Conservation (phyloP, 139 green algal genomes). For the Bryopsis sp. region DNA sequence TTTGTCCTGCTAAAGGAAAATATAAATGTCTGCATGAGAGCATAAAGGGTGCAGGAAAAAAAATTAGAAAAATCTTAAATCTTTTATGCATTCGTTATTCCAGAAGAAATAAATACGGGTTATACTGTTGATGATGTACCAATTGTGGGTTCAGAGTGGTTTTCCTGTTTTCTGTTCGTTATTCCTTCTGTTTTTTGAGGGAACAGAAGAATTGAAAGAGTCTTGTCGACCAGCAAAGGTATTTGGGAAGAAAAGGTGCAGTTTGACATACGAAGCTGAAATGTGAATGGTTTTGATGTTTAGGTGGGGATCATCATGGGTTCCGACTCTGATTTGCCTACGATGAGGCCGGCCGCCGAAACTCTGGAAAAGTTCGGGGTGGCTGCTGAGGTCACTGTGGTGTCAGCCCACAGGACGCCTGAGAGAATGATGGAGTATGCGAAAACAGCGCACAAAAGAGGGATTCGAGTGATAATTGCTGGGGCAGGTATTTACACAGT, state of each 20-base stretch:
- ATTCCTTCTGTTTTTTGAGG: no score
- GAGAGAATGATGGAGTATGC: constrained; percentile 92
- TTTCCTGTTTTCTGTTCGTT: no score
- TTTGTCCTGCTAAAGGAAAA: no score
- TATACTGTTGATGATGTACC: neutral
- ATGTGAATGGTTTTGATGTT: neutral
- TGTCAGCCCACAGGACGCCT: constrained; percentile 92
- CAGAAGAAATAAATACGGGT: neutral
- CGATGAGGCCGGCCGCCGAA: constrained; percentile 79
- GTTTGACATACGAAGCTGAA: no score
- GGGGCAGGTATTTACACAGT: constrained; percentile 56
- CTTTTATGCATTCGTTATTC: no score
- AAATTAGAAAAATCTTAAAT: no score
- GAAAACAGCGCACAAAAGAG: constrained; percentile 50
- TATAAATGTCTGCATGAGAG: no score
- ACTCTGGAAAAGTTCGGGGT: constrained; percentile 72
- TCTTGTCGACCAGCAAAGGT: no score
- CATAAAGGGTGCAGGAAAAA: no score
- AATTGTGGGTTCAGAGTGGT: neutral
- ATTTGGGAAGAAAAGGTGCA: no score
- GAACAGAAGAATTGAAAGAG: no score
- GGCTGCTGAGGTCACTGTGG: constrained; percentile 69
- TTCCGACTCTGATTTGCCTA: constrained; percentile 86
- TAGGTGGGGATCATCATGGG: constrained; percentile 98
- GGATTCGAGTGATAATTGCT: constrained; percentile 85